phyloP scores from a whole-genome alignment of 1,284 basidiomycete genomes.

The Leccinum fallax region DNA sequence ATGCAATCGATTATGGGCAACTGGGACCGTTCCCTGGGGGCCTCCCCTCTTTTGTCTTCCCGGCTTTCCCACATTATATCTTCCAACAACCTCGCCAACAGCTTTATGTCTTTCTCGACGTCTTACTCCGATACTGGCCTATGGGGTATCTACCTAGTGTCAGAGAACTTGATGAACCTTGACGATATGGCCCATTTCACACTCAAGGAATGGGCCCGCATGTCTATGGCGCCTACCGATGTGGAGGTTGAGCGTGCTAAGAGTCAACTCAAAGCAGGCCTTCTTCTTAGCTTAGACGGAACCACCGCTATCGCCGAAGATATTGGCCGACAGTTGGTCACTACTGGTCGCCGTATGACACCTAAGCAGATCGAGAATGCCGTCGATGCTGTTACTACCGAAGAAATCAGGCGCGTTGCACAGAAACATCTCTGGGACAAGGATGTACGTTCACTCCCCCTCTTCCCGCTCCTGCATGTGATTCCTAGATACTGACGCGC shows the following conservation, averaged over 20 bases:
- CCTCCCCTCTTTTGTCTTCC: slow-evolving; percentile 88
- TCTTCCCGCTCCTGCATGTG: slow-evolving; percentile 10
- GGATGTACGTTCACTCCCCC: slow-evolving; percentile 60
- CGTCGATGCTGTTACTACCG: slow-evolving; percentile 85
- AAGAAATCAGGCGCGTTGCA: slow-evolving; percentile 94
- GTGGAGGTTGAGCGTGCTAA: slow-evolving; percentile 96
- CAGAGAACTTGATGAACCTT: slow-evolving; percentile 91
- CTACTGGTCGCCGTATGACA: slow-evolving; percentile 86
- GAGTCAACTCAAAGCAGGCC: slow-evolving; percentile 95
- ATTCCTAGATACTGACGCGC: slow-evolving; percentile 12
- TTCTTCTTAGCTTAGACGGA: slow-evolving; percentile 91
- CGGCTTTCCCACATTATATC: slow-evolving; percentile 92
- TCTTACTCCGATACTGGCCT: slow-evolving; percentile 99
- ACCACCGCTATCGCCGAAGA: slow-evolving; percentile 98
- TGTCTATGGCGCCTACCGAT: slow-evolving; percentile 85
- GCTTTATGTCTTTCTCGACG: slow-evolving; percentile 99
- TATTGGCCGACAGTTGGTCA: slow-evolving; percentile 96
- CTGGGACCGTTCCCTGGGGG: slow-evolving; percentile 98
- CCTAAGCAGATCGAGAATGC: slow-evolving; percentile 94
- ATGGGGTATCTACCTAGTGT: slow-evolving; percentile 98
- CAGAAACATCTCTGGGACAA: slow-evolving; percentile 98
- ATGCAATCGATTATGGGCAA: slow-evolving; percentile 99
- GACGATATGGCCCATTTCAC: slow-evolving; percentile 97
- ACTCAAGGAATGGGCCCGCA: slow-evolving; percentile 95
- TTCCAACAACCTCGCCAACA: slow-evolving; percentile 96